Evolutionary conservation across 176 grass and related monocot species (phyloP), one percentile per base, ranked within the genome.

Genomic region (Rhipidocladum racemiflorum): DNA sequence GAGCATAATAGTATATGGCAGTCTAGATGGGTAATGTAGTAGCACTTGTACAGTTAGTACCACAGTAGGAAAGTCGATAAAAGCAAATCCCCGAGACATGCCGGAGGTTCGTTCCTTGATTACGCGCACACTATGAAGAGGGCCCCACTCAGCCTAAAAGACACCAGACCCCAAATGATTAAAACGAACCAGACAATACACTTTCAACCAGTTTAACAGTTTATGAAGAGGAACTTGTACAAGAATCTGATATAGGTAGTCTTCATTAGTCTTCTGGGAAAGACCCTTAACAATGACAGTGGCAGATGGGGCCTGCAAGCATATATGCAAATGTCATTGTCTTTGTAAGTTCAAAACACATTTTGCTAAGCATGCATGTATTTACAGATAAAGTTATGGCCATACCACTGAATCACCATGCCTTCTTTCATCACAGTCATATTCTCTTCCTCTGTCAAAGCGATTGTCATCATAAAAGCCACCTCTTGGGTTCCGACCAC

Each of bases 61-160:
- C 92, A 99, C 92, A 53, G 89, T 93, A 69, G 89, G 89, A 25
- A 99, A 95, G 80, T 99, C 97, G 21, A 99, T 91, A 93, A 99
- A 99, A 82, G 97, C 97, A 96, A 96, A 99, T 69, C 97, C 93
- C 16, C 93, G 83, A 21, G 97, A 95, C 30, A 95, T 51, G 70
- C 92, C 92, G 85, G 91, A 93, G 86, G 83, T 89, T 57, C 97
- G 77, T 80, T 99, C 97, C 87, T 91, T 99, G 79, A 99, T 99
- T 70, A 99, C 89, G 40, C 97, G 97, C 40, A 92, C 93, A 90
- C 90, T 94, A 81, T 80, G 91, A 71, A 99, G 89, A 81, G 97
- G 97, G 29, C 97, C 93, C 93, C 93, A 99, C 87, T 99, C 93
- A 91, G 97, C 93, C 97, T 99, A 91, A 61, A 91, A 93, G 62